Evolutionary conservation across 768 basidiomycete species (phyloP), one percentile per base, ranked within the genome.

Genomic region (Suillus variegatus): DNA sequence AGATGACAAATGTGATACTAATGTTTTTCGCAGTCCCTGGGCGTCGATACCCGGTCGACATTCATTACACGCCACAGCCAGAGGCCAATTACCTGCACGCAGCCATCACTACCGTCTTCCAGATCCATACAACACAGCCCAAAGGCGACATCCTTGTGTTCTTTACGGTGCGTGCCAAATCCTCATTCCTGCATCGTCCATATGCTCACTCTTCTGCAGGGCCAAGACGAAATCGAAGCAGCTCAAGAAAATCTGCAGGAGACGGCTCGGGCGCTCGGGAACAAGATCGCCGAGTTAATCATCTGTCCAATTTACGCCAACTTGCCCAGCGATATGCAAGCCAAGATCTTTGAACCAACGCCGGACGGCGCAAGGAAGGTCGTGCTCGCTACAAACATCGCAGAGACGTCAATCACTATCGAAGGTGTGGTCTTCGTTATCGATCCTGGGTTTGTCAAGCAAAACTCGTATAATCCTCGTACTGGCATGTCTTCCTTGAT

Each of bases 381-480:
- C 56, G 97, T 99, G 22, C 82, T 99, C 36, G 97, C 97, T 4
- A 99, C 97, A 25, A 99, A 99, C 74, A 99, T 99, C 68, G 97
- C 97, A n/a, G 97, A 99, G 78, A 99, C 97, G 5, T 96, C 94
- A 7, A 99, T 99, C 75, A 99, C 97, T 9, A 99, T 99, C 70
- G 97, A 99, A 63, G 97, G 97, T 36, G 97, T 99, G 7, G 97
- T 99, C 2, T 99, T 97, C 76, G 97, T 99, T 47, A 99, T 99
- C 69, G 97, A 99, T 75, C 97, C 97, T 3, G 97, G 97, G 14
- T 98, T 99, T 72, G 97, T 99, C 70, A 99, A 99, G 82, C 97
- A 99, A 75, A 99, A 99, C 76, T 92, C 95, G 47, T 99, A 97
- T 75, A 99, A 99, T 77, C 97, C 97, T 2, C 86, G 96, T 72